Evolutionary conservation across 179 eudicot genomes (phyloP).

Genomic region (Amaranthus tricolor): DNA sequence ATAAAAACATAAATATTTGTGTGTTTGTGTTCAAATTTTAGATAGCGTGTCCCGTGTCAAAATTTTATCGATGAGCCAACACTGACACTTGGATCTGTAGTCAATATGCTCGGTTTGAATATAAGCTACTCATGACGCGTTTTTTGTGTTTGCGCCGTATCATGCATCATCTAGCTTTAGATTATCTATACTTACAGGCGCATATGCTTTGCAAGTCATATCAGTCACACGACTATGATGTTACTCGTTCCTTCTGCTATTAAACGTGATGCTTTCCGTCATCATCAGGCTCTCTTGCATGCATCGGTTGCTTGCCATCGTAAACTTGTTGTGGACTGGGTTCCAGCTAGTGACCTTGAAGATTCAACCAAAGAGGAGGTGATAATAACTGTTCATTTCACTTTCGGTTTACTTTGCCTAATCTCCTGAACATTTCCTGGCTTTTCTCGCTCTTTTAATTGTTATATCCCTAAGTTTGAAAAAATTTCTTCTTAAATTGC

Average conservation of each 20-base stretch:
- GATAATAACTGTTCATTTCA: constrained; percentile 9
- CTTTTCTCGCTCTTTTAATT: not conserved
- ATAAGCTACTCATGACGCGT: not conserved
- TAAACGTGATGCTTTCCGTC: not conserved
- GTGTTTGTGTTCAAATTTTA: too few species aligned
- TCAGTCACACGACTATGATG: not conserved
- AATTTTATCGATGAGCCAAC: too few species aligned
- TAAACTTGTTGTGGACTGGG: constrained; percentile 71
- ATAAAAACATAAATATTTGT: too few species aligned
- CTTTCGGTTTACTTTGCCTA: not conserved
- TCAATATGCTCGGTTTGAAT: not conserved
- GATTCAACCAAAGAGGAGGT: constrained; percentile 68
- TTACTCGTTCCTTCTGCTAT: constrained; percentile 12
- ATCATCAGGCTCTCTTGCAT: constrained; percentile 81
- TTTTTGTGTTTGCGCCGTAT: not conserved
- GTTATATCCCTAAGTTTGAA: too few species aligned
- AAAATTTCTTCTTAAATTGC: constrained; percentile 14
- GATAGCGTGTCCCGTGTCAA: too few species aligned
- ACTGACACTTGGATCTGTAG: too few species aligned
- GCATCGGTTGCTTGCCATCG: constrained; percentile 78
- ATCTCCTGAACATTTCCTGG: not conserved
- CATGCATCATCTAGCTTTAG: not conserved
- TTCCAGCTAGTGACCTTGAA: constrained; percentile 84
- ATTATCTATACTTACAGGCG: not conserved
- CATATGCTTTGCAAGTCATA: not conserved